Base-by-base conservation (phyloP, 1,284 basidiomycete genomes). In the Trametes sp. region DNA sequence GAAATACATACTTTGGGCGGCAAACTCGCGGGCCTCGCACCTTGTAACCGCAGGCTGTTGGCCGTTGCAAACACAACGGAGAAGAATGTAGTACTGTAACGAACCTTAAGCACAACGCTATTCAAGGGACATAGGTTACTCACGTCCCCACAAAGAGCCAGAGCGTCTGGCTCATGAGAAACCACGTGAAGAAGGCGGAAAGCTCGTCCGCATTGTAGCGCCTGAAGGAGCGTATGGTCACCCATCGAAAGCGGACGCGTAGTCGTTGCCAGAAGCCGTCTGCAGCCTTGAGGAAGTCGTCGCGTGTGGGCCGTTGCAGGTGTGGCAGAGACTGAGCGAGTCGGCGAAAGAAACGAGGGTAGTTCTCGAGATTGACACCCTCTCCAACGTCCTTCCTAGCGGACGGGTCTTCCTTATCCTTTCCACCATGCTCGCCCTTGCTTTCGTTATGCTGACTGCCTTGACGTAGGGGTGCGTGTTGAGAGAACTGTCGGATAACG, bases 141-240 rank as follows among this genome's bases (percentile, higher is more conserved):
- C 74, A 94, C 92, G 98, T 99, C 77, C 95, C 96, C 55, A 98
- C 83, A 59, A 98, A 81, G 69, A 98, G 91, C 93, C 96, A 98
- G 21, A 95, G 78, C 4, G 93, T 95, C 72, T 98, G 95, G 64
- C 96, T 96, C 78, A 98, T 90, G 49, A 98, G 78, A 70, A 98
- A 93, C 88, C 96, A 95, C 51, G 94, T 97, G 49, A 98, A 80
- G 78, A 99, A 98, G 1, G 96, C 97, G 56, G 95, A 97, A 62
- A 98, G 92, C 75, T 99, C 98, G 75, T 99, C 98, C 53, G 94
- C 92, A 69, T 98, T 96, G 80, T 98, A 99, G 69, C 89, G 90
- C 35, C 97, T 87, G 80, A 98, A 99, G 0, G 95, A 95, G 67
- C 94, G 87, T 70, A 99, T 98, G 11, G 95, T 96, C 69, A 97